A percentile compares a stretch with the other conserved stretches of the same genome.
Conservation (phyloP, 2,329 filamentous ascomycete species). For the Claviceps sp. region DNA sequence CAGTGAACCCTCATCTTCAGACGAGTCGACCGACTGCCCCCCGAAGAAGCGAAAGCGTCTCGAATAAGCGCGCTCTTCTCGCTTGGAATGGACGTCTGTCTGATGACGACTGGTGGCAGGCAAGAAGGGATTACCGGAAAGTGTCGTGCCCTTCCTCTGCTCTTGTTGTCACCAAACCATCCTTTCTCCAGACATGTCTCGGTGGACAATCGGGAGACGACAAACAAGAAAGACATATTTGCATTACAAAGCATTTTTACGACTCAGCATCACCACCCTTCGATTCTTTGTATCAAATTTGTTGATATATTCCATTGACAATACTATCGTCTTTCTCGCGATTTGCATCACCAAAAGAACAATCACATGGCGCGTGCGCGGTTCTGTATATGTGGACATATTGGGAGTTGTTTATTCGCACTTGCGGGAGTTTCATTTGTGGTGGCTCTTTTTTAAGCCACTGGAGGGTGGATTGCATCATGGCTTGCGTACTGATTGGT, state of each 20-base stretch:
- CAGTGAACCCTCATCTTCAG: constrained; percentile 39
- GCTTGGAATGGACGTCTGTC: no score
- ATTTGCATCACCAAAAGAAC: constrained; percentile 12
- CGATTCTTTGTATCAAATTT: constrained; percentile 31
- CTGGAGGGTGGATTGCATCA: no score
- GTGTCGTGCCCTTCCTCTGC: neutral
- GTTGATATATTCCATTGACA: constrained; percentile 16
- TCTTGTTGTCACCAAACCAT: neutral
- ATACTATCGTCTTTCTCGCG: constrained; percentile 7
- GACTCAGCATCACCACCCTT: constrained; percentile 24
- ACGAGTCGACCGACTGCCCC: constrained; percentile 34
- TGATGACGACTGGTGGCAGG: no score
- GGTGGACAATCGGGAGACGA: constrained; percentile 17
- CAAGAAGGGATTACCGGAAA: no score
- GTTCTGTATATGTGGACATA: constrained; percentile 7
- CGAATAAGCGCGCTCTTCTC: constrained; percentile 28
- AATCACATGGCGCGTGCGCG: constrained; percentile 14
- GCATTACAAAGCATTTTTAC: constrained; percentile 21
- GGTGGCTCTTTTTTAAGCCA: no score
- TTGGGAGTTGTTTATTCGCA: neutral
- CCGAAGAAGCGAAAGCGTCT: constrained; percentile 63
- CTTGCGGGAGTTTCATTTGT: neutral
- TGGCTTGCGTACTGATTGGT: no score
- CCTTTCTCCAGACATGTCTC: constrained; percentile 12
- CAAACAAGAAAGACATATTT: constrained; percentile 22